Evolutionary conservation across 2,329 filamentous ascomycete genomes (phyloP).

Genomic region (Bipolaris zeicola): DNA sequence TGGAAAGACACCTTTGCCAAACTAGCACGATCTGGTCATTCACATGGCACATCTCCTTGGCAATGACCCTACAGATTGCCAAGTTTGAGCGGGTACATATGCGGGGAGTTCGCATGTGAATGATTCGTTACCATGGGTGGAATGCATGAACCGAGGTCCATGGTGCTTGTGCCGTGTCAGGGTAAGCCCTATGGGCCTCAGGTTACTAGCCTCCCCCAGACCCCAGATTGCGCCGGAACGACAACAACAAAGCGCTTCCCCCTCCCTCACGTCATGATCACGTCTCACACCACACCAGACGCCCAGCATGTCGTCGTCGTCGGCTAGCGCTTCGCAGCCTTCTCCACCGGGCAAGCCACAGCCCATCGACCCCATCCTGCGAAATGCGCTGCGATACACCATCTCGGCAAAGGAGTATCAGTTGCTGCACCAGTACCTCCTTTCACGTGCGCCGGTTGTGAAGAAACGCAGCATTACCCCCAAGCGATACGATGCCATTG

Average conservation of each 20-base stretch:
- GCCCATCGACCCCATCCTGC: constrained; percentile 71
- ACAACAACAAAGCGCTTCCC: neutral
- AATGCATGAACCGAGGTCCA: constrained; percentile 13
- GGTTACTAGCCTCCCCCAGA: constrained; percentile 16
- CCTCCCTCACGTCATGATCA: constrained; percentile 25
- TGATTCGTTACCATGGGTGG: neutral
- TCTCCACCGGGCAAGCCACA: constrained; percentile 36
- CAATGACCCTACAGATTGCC: neutral
- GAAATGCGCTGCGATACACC: constrained; percentile 85
- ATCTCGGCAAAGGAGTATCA: constrained; percentile 84
- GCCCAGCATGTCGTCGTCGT: constrained; percentile 46
- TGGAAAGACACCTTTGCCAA: too few species aligned
- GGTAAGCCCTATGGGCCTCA: neutral
- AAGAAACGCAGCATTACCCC: constrained; percentile 60
- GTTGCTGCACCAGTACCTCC: constrained; percentile 78
- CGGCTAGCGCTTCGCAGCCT: constrained; percentile 35
- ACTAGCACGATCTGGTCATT: too few species aligned
- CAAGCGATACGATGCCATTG: constrained; percentile 57
- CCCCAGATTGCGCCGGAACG: constrained; percentile 2
- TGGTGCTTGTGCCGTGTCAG: neutral
- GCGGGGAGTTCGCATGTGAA: constrained; percentile 10
- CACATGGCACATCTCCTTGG: neutral
- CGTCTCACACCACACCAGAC: constrained; percentile 15
- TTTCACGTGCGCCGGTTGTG: constrained; percentile 71
- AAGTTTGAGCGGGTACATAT: neutral